Percentiles rank a stretch among this genome's conserved stretches.
Conservation (phyloP, 768 basidiomycete genomes). For the Macrocybe gigantea region DNA sequence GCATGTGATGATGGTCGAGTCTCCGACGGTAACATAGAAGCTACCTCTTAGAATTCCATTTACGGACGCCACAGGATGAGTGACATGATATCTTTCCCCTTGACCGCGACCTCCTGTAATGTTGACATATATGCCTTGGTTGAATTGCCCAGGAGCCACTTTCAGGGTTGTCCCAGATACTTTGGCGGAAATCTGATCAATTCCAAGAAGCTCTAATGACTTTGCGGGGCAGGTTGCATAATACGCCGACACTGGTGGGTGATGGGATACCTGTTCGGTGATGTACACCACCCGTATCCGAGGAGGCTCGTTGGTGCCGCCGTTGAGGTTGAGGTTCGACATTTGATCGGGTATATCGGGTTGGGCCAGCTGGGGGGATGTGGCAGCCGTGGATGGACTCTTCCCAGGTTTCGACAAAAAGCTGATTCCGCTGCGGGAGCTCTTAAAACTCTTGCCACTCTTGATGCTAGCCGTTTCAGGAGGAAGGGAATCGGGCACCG, state of each 20-base stretch:
- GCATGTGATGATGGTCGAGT: constrained; percentile 79
- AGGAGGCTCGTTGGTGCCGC: constrained; percentile 7
- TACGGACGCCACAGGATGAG: constrained; percentile 84
- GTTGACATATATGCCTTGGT: constrained; percentile 84
- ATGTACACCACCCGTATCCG: constrained; percentile 63
- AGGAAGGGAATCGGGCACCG: constrained; percentile 12
- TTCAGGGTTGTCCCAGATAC: constrained; percentile 85
- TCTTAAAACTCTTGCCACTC: constrained; percentile 58
- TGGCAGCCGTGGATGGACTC: constrained; percentile 51
- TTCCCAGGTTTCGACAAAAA: constrained; percentile 45
- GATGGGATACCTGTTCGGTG: constrained; percentile 95
- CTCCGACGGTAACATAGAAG: constrained; percentile 86
- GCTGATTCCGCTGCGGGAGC: constrained; percentile 52
- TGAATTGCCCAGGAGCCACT: constrained; percentile 75
- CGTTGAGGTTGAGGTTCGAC: constrained; percentile 52
- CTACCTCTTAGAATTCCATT: constrained; percentile 90
- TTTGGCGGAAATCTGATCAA: constrained; percentile 93
- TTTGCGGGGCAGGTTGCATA: constrained; percentile 72
- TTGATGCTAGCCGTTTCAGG: constrained; percentile 54
- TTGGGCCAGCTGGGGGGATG: constrained; percentile 36
- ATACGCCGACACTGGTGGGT: constrained; percentile 90
- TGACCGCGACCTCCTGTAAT: constrained; percentile 68
- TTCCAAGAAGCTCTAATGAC: constrained; percentile 64
- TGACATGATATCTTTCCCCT: constrained; percentile 82
- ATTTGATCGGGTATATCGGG: constrained; percentile 48